Base-by-base conservation (phyloP, 2,329 filamentous ascomycete species). In the Botrytis porri region DNA sequence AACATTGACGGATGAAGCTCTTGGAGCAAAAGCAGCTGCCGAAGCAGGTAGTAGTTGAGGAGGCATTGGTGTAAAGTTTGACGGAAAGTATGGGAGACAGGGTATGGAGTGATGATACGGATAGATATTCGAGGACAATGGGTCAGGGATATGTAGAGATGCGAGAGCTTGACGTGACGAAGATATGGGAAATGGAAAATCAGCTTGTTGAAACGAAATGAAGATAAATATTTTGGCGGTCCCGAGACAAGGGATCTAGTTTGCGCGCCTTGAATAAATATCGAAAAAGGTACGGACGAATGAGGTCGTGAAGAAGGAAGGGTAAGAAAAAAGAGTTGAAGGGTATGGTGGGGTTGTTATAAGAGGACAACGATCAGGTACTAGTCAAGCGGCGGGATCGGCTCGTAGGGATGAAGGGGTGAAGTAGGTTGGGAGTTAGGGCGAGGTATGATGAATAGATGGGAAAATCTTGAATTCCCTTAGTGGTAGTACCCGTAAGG, bases 21-120 rank as follows among this genome's bases (percentile, higher is more conserved):
- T 90, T 79, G 95, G 95, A 79, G 95, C 95, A 86, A 98, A 99
- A 80, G 96, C 95, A 75, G 95, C 94, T 78, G 96, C 96, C 80
- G 96, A 98, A 76, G 95, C 95, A 79, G 96, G 96, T 79, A 99
- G 87, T 82, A 99, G 87, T 87, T 96, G 92, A 81, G 94, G 92
- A 82, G 94, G 94, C 96, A 98, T 98, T 73, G 60, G 64, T 61
- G 32, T 39, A 39, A 39, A 70, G 37, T 71, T 73, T 72, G 71
- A 62, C 43, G 66, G 48, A 43, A 48, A 69, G 57, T 63, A 45
- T 69, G 37, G 60, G 65, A 69, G 41, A n/a, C 51, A 69, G 70
- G 70, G 22, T 72, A 62, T 74, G 45, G 70, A 70, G 60, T 70
- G 69, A 73, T 60, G 64, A 69, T 73, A 75, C 70, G 69, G 75